Conservation (phyloP, 2,329 filamentous ascomycete genomes). For the Grosmannia clavigera region DNA sequence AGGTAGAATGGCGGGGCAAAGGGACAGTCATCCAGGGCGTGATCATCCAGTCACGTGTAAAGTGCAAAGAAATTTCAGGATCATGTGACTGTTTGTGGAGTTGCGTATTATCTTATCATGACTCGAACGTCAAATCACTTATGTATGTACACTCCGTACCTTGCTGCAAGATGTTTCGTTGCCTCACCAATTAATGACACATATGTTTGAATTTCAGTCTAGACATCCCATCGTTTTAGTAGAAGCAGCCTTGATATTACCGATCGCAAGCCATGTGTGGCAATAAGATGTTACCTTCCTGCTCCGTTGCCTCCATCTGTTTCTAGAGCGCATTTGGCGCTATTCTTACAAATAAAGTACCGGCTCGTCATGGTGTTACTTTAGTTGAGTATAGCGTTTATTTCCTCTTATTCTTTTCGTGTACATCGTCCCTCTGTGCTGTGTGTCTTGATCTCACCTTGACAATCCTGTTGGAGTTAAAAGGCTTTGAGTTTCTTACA, state of each 20-base stretch:
- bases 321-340: neutral
- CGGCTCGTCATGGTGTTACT: neutral
- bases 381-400: neutral
- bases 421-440: no score
- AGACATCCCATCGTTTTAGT: neutral
- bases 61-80: neutral
- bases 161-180: neutral
- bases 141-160: no score
- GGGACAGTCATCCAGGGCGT: neutral
- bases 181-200: neutral
- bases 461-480: neutral
- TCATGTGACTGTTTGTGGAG: neutral
- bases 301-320: neutral
- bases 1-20: constrained; percentile 1
- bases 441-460: neutral
- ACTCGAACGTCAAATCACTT: no score
- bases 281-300: neutral
- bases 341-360: neutral
- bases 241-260: neutral
- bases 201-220: neutral
- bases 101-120: neutral
- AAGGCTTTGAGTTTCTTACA: neutral
- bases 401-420: neutral
- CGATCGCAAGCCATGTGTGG: neutral
- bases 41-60: neutral